These are phyloP conservation scores for Aspergillus campestris DNA, from an alignment of 495 filamentous ascomycete genomes.

Conservation along the genomic window DNA sequence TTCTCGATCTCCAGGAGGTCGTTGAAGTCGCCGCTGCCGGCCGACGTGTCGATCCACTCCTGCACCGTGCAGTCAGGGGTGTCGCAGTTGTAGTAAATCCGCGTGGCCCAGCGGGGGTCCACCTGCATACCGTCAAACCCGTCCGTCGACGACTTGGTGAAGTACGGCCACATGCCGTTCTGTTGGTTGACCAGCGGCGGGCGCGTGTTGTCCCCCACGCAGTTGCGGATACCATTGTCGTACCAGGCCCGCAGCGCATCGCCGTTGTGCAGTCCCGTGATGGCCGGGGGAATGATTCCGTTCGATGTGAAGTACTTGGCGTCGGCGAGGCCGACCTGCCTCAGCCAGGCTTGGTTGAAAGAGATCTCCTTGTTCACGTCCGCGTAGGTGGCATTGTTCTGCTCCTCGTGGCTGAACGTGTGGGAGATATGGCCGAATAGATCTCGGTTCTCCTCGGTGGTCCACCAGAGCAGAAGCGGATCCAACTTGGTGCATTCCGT, in stretches of 20 bases:
- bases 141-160: slow-evolving; percentile 39
- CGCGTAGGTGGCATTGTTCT: slow-evolving; percentile 52
- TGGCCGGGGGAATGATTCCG: slow-evolving; percentile 55
- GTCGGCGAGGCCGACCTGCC: slow-evolving; percentile 37
- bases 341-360: slow-evolving; percentile 53
- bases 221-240: slow-evolving; percentile 50
- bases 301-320: slow-evolving; percentile 36
- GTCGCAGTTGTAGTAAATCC: slow-evolving; percentile 60
- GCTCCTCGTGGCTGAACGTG: slow-evolving; percentile 53
- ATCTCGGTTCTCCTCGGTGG: slow-evolving; percentile 36
- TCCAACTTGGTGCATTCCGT: slow-evolving; percentile 40
- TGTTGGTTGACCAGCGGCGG: slow-evolving; percentile 38
- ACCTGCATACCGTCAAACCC: slow-evolving; percentile 51
- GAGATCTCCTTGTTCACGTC: slow-evolving; percentile 49
- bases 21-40: slow-evolving; percentile 39
- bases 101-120: slow-evolving; percentile 53
- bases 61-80: slow-evolving; percentile 44
- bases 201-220: slow-evolving; percentile 57
- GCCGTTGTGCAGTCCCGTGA: slow-evolving; percentile 58
- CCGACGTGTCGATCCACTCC: slow-evolving; percentile 55
- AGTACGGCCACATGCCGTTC: slow-evolving; percentile 48
- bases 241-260: slow-evolving; percentile 52
- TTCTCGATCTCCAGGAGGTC: slow-evolving; percentile 42
- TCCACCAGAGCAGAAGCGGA: slow-evolving; percentile 43
- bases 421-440: slow-evolving; percentile 50